Percentiles rank a stretch among this genome's conserved stretches.
Conservation (phyloP, 768 basidiomycete genomes). For the Auricularia heimuer region DNA sequence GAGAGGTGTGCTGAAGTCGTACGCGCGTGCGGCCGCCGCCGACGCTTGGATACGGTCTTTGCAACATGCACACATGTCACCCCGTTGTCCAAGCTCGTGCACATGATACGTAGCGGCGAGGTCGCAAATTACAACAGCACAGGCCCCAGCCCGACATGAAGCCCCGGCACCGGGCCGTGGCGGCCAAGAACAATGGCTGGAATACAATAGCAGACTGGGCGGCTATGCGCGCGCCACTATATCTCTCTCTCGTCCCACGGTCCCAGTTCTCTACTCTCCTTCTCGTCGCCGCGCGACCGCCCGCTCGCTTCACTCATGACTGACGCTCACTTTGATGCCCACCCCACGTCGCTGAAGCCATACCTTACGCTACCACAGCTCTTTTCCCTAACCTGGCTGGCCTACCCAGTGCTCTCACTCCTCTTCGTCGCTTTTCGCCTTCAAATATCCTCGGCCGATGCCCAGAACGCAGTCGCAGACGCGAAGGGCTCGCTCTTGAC, state of each 20-base stretch:
- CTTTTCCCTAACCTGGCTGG: slow-evolving; percentile 82
- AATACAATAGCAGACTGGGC: not conserved
- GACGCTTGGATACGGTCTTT: no score
- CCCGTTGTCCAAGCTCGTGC: no score
- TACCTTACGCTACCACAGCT: slow-evolving; percentile 78
- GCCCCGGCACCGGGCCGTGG: no score
- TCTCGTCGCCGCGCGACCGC: not conserved
- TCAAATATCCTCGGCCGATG: slow-evolving; percentile 57
- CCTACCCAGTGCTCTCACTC: slow-evolving; percentile 83
- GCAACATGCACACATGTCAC: no score
- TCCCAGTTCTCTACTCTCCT: not conserved
- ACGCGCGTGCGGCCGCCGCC: no score
- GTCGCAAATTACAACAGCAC: no score
- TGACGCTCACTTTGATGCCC: not conserved
- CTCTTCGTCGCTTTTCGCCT: slow-evolving; percentile 81
- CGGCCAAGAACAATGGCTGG: not conserved
- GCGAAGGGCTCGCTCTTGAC: slow-evolving; percentile 71
- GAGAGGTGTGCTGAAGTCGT: no score
- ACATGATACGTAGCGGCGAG: no score
- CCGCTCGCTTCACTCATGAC: not conserved
- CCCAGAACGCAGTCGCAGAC: slow-evolving; percentile 54
- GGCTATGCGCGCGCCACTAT: not conserved
- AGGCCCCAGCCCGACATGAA: no score
- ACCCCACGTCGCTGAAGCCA: slow-evolving; percentile 25
- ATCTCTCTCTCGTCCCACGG: not conserved